phyloP scores from a whole-genome alignment of 257 asterid species.

The Petrea volubilis region DNA sequence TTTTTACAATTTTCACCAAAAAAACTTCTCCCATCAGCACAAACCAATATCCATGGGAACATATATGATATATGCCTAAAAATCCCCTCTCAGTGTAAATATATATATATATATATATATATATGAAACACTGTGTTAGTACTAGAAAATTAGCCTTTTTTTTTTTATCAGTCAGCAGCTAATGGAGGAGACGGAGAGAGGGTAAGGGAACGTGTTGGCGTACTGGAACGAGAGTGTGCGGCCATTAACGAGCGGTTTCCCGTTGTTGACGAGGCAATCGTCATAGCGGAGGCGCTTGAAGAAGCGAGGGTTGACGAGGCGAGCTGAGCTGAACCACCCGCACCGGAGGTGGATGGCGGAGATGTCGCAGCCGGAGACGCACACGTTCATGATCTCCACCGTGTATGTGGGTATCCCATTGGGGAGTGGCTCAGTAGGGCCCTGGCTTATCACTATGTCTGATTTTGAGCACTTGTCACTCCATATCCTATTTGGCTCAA shows the following conservation, averaged over 20 bases:
- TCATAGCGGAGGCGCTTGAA: constrained; percentile 69
- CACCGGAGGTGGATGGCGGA: constrained; percentile 67
- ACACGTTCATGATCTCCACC: constrained; percentile 79
- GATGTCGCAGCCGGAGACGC: constrained; percentile 66
- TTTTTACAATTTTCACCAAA: too few relatives aligned
- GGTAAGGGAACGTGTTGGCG: constrained; percentile 75
- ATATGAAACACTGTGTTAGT: background rate
- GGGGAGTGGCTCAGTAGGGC: constrained; percentile 69
- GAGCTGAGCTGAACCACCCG: constrained; percentile 96
- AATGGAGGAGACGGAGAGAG: constrained; percentile 65
- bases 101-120: background rate
- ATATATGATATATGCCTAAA: too few relatives aligned
- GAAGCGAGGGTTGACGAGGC: constrained; percentile 68
- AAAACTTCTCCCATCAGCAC: too few relatives aligned
- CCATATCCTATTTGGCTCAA: constrained; percentile 78
- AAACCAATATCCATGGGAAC: too few relatives aligned
- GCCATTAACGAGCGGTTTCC: constrained; percentile 68
- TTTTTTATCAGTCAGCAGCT: constrained; percentile 54
- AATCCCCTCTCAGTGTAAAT: background rate
- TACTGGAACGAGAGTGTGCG: constrained; percentile 67
- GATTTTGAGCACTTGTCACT: constrained; percentile 73
- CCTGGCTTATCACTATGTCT: constrained; percentile 74
- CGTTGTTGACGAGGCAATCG: constrained; percentile 81
- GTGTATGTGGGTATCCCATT: constrained; percentile 88
- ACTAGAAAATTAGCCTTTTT: too few relatives aligned